Evolutionary conservation across 805 yeast species (phyloP), one percentile per base, ranked within the genome.

Genomic region (Yamadazyma olivae): DNA sequence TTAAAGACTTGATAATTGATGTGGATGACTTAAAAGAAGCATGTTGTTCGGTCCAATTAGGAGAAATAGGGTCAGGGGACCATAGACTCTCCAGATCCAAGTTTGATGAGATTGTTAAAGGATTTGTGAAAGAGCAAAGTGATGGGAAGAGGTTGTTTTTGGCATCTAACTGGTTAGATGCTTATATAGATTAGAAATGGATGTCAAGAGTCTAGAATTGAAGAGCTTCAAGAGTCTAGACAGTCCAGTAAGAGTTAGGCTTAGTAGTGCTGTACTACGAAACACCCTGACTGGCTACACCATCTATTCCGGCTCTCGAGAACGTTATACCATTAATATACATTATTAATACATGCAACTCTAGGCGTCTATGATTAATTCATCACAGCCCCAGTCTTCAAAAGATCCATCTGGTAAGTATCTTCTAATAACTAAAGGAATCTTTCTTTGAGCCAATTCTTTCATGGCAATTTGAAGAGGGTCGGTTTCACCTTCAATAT

Each of bases 311-410:
- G n/a, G n/a, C n/a, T n/a, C n/a, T n/a, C n/a, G n/a, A n/a, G n/a
- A n/a, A n/a, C n/a, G n/a, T n/a, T n/a, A n/a, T n/a, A n/a, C 30
- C 12, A 27, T 27, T 31, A 31, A 15, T 31, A 31, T 31, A 31
- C 33, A 31, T 31, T 31, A 29, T 31, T n/a, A 12, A 15, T 6
- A 9, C 6, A 17, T 16, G 21, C 17, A 17, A 17, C 8, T 13
- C 20, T 36, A 36, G 17, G 18, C 78, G 60, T 93, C 98, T 39
- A 90, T 86, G 56, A 93, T 90, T 55, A 93, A 75, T 66, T 93
- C 99, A 61, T 93, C 98, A 54, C 96, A 93, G 35, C 96, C 95
- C 99, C 99, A 93, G 59, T 93, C 99, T 67, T 93, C 99, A 54
- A 79, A 91, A 35, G 95, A 79, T 5, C 98, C 96, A 58, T 95